Evolutionary conservation across 2,329 filamentous ascomycete genomes (phyloP).

Genomic region (Phyllosticta citribraziliensis): DNA sequence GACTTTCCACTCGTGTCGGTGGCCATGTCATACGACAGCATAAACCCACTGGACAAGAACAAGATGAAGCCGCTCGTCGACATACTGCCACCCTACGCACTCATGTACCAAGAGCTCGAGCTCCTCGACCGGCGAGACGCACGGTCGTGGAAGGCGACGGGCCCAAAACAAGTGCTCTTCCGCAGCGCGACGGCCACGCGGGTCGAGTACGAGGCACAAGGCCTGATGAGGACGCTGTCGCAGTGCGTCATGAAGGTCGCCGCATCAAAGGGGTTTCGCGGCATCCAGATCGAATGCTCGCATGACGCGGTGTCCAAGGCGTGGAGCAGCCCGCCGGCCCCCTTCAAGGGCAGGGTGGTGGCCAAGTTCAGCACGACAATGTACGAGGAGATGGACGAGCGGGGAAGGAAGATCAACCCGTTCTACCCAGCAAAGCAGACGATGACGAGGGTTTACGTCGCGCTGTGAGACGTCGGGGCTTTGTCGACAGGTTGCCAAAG

Average conservation of each 20-base stretch:
- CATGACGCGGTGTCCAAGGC: constrained; percentile 22
- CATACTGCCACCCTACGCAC: constrained; percentile 18
- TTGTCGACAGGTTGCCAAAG: neutral
- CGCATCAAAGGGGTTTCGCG: constrained; percentile 21
- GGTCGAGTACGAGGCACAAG: constrained; percentile 24
- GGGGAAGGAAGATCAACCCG: constrained; percentile 7
- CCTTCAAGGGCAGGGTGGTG: constrained; percentile 18
- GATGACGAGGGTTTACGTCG: constrained; percentile 19
- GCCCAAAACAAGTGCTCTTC: constrained; percentile 22
- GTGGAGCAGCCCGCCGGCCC: constrained; percentile 20
- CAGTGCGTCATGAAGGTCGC: constrained; percentile 30
- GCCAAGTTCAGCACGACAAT: constrained; percentile 18
- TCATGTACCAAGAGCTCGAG: constrained; percentile 17
- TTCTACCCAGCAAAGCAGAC: constrained; percentile 20
- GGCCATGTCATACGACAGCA: constrained; percentile 26
- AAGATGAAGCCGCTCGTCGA: constrained; percentile 18
- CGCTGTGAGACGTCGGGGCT: constrained; percentile 12
- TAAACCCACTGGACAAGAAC: constrained; percentile 18
- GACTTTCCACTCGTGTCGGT: constrained; percentile 32
- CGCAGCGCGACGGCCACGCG: constrained; percentile 30
- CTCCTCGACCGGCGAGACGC: constrained; percentile 18
- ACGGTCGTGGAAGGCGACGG: constrained; percentile 20
- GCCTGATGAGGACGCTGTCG: constrained; percentile 25
- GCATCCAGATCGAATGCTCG: constrained; percentile 28
- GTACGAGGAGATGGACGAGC: constrained; percentile 18